Conservation (phyloP, 441 rosid genomes). For the Adansonia rubrostipa region DNA sequence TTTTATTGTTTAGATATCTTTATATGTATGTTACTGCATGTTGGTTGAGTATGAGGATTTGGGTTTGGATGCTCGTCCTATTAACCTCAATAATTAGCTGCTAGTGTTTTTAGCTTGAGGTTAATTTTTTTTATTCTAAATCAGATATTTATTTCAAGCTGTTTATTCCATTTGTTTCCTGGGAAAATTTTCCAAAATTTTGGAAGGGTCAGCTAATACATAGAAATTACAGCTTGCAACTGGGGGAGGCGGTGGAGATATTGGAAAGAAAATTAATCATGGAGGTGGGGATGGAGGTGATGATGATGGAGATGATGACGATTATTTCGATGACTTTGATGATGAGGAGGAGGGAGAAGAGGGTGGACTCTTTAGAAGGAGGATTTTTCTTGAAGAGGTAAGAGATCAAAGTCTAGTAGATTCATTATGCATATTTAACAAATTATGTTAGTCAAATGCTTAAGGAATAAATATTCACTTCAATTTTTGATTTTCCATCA, state of each 20-base stretch:
- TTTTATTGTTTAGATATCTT: not conserved
- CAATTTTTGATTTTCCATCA: conserved; percentile 24
- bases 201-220: conserved; percentile 27
- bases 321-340: conserved; percentile 89
- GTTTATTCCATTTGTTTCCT: conserved; percentile 6
- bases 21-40: not conserved
- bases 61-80: not conserved
- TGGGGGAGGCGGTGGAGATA: conserved; percentile 95
- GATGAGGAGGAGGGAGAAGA: conserved; percentile 90
- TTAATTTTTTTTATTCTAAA: not conserved
- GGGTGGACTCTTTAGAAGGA: conserved; percentile 85
- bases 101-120: not conserved
- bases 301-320: conserved; percentile 93
- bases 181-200: not conserved
- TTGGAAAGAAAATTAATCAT: conserved; percentile 76
- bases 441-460: not conserved
- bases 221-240: conserved; percentile 65
- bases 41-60: conserved; percentile 8
- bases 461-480: conserved; percentile 1
- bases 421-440: conserved; percentile 8
- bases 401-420: conserved; percentile 22
- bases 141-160: not conserved
- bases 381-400: conserved; percentile 90
- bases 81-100: not conserved
- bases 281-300: conserved; percentile 99